Evolutionary conservation across 139 green algal species (phyloP).

Genomic region (Chlorella sp.): DNA sequence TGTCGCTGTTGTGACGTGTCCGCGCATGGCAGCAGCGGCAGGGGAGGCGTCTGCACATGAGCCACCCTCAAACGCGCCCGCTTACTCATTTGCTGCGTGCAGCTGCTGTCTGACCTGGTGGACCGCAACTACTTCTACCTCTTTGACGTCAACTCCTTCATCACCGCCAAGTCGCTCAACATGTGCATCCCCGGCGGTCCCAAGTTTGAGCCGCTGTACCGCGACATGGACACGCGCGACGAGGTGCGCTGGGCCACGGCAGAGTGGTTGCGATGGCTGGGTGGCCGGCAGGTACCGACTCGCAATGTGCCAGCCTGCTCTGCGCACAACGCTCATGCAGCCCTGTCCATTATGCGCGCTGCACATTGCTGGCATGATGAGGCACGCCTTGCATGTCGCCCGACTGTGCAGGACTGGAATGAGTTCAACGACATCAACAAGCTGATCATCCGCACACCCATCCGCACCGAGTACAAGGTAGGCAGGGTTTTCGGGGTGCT

Average conservation of each 20-base stretch:
- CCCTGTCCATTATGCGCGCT: too few species aligned
- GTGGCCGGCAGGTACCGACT: too few species aligned
- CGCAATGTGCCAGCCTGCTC: too few species aligned
- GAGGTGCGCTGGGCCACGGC: too few species aligned
- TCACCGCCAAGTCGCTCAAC: slow-evolving; percentile 94
- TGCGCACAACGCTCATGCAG: too few species aligned
- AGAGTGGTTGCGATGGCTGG: too few species aligned
- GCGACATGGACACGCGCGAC: slow-evolving; percentile 86
- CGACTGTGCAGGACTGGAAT: slow-evolving; percentile 94
- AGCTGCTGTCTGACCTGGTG: slow-evolving; percentile 96
- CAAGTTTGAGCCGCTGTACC: slow-evolving; percentile 99
- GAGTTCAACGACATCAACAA: slow-evolving; percentile 99
- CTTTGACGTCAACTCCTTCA: slow-evolving; percentile 91
- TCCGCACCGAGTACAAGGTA: slow-evolving; percentile 91
- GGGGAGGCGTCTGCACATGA: too few species aligned
- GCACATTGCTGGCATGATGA: too few species aligned
- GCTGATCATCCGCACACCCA: slow-evolving; percentile 97
- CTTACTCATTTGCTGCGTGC: slow-evolving; percentile 37
- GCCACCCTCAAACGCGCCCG: too few species aligned
- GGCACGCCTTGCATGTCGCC: too few species aligned
- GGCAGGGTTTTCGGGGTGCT: neutral
- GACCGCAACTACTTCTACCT: slow-evolving; percentile 99
- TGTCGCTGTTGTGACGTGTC: too few species aligned
- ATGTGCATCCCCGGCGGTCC: slow-evolving; percentile 98
- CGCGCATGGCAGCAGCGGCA: too few species aligned